Percentiles rank a stretch among this genome's conserved stretches.
These are phyloP conservation scores for Citrus cavaleriei DNA, from an alignment of 345 rosid species.

Conservation along the genomic window DNA sequence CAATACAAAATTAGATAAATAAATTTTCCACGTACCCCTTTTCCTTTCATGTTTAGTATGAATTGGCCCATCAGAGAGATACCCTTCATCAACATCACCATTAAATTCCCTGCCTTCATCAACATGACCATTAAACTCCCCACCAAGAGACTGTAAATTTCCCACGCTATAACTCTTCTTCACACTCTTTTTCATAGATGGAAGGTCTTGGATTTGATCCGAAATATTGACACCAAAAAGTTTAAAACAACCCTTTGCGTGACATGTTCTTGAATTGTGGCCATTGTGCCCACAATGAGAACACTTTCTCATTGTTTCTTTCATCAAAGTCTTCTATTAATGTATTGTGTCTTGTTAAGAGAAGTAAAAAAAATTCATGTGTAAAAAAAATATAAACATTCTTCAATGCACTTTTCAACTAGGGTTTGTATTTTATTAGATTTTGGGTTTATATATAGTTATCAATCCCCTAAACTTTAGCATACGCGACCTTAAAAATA, in stretches of 20 bases:
- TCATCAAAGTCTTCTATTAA: slow-evolving; percentile 17
- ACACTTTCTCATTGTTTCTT: slow-evolving; percentile 39
- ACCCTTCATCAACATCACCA: slow-evolving; percentile 18
- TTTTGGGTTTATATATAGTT: not conserved
- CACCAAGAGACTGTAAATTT: slow-evolving; percentile 18
- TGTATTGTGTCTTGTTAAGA: too few species aligned
- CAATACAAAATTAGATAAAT: not conserved
- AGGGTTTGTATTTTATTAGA: not conserved
- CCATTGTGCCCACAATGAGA: slow-evolving; percentile 44
- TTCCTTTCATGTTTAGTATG: slow-evolving; percentile 25
- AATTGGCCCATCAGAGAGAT: slow-evolving; percentile 52
- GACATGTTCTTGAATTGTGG: slow-evolving; percentile 50
- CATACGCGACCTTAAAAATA: not conserved
- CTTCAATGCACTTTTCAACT: not conserved
- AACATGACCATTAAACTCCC: slow-evolving; percentile 10
- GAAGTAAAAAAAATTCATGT: not conserved
- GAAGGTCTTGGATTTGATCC: slow-evolving; percentile 9
- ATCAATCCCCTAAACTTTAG: not conserved
- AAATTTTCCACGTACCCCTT: slow-evolving; percentile 32
- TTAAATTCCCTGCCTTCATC: slow-evolving; percentile 10
- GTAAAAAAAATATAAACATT: not conserved
- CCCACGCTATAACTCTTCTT: slow-evolving; percentile 45
- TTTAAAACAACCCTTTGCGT: slow-evolving; percentile 32
- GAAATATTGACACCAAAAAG: slow-evolving; percentile 57
- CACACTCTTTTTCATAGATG: slow-evolving; percentile 32